phyloP scores from a whole-genome alignment of 352 stramenopile species.

The Globisporangium viniferum region DNA sequence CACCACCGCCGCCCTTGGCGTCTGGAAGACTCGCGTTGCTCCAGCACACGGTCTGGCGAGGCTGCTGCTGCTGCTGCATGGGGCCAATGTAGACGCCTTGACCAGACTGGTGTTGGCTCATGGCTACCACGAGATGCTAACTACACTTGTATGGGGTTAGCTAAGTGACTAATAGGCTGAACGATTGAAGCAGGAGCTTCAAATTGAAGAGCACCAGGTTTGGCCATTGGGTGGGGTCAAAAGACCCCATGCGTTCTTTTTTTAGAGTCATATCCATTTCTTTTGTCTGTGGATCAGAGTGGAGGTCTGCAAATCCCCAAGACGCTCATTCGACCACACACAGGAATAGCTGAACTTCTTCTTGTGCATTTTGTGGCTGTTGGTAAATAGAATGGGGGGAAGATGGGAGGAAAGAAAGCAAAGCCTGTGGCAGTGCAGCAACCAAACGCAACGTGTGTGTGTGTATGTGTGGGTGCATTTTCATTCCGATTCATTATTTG shows the following conservation, averaged over 20 bases:
- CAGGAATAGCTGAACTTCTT: not conserved
- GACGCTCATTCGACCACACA: not conserved
- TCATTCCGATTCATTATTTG: not conserved
- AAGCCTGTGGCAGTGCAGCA: not conserved
- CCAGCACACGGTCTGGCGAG: slow-evolving; percentile 12
- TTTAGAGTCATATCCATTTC: not conserved
- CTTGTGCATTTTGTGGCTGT: not conserved
- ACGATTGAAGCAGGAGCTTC: not conserved
- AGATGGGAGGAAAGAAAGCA: not conserved
- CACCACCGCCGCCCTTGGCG: not conserved
- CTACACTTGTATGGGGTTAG: not conserved
- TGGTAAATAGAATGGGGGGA: not conserved
- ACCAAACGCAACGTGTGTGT: not conserved
- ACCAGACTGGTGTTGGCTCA: not conserved
- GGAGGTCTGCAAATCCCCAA: not conserved
- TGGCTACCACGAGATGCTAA: not conserved
- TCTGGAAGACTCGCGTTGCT: slow-evolving; percentile 13
- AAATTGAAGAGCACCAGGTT: not conserved
- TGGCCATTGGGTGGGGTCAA: not conserved
- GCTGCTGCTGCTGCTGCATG: slow-evolving; percentile 1
- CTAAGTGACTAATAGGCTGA: not conserved
- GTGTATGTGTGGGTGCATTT: not conserved
- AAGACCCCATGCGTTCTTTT: not conserved
- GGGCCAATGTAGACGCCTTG: slow-evolving; percentile 5
- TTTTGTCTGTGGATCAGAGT: not conserved